Percentiles rank a stretch among this genome's conserved stretches.
These are phyloP conservation scores for Hymenoscyphus infarciens DNA, from an alignment of 2,329 filamentous ascomycete species.

Conservation along the genomic window DNA sequence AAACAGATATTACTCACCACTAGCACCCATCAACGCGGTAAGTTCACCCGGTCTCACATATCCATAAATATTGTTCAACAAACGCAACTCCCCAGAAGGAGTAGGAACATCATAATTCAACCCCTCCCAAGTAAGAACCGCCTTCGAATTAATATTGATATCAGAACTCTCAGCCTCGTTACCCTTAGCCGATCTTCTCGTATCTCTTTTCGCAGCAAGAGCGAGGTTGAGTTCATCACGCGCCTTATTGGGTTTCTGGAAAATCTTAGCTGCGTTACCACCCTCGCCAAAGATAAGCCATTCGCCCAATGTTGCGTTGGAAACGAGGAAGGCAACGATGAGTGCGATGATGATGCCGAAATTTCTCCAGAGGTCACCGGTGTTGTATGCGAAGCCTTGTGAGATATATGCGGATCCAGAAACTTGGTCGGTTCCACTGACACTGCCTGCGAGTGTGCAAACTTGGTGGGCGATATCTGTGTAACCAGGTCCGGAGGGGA, in stretches of 20 bases:
- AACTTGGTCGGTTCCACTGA: slow-evolving; percentile 59
- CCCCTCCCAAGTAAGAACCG: slow-evolving; percentile 81
- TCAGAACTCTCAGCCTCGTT: slow-evolving; percentile 43
- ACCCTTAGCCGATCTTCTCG: slow-evolving; percentile 45
- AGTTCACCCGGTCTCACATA: slow-evolving; percentile 60
- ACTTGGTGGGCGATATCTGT: slow-evolving; percentile 70
- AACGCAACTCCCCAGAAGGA: slow-evolving; percentile 40
- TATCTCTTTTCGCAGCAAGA: slow-evolving; percentile 56
- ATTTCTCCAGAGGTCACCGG: slow-evolving; percentile 73
- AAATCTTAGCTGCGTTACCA: slow-evolving; percentile 77
- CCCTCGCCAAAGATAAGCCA: slow-evolving; percentile 73
- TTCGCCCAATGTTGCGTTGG: slow-evolving; percentile 78
- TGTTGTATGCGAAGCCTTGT: slow-evolving; percentile 63
- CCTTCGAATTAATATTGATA: slow-evolving; percentile 56
- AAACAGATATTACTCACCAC: slow-evolving; percentile 36
- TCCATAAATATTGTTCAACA: slow-evolving; percentile 59
- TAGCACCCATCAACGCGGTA: slow-evolving; percentile 60
- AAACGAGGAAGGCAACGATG: slow-evolving; percentile 69
- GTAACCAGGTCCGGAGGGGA: slow-evolving; percentile 70
- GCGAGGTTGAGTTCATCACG: slow-evolving; percentile 62
- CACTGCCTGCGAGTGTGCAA: slow-evolving; percentile 74
- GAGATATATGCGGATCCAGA: slow-evolving; percentile 67
- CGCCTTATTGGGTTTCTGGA: slow-evolving; percentile 66
- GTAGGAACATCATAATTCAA: slow-evolving; percentile 72
- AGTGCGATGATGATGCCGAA: slow-evolving; percentile 76